These are phyloP conservation scores for Suillus subluteus DNA, from an alignment of 768 basidiomycete species.

Conservation along the genomic window DNA sequence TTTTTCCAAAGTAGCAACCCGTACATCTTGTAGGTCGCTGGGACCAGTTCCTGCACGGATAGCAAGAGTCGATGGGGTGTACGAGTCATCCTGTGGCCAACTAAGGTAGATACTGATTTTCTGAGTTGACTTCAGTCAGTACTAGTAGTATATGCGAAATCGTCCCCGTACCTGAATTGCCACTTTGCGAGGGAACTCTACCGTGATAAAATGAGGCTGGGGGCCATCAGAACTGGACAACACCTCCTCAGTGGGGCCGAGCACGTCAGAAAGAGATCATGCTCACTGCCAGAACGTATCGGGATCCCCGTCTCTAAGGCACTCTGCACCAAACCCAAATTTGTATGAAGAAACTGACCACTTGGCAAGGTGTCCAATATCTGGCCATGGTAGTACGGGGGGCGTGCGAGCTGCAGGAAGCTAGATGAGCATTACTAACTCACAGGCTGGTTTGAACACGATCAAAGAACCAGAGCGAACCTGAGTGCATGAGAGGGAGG, in stretches of 20 bases:
- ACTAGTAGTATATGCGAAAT: slow-evolving; percentile 5
- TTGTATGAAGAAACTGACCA: slow-evolving; percentile 98
- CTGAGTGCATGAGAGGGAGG: slow-evolving; percentile 41
- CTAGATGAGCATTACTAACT: background rate
- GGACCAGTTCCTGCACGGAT: slow-evolving; percentile 91
- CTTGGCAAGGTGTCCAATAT: slow-evolving; percentile 85
- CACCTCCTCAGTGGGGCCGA: slow-evolving; percentile 8
- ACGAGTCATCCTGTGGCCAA: slow-evolving; percentile 89
- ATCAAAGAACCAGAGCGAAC: slow-evolving; percentile 26
- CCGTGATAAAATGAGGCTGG: slow-evolving; percentile 94
- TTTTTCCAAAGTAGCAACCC: slow-evolving; percentile 81
- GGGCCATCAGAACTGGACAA: slow-evolving; percentile 82
- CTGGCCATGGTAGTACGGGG: slow-evolving; percentile 70
- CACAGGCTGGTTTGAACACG: slow-evolving; percentile 3
- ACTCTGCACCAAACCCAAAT: slow-evolving; percentile 95
- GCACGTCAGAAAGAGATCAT: background rate
- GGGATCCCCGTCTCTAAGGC: slow-evolving; percentile 84
- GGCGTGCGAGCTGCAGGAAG: slow-evolving; percentile 39
- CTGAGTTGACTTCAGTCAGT: slow-evolving; percentile 42
- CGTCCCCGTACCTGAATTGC: slow-evolving; percentile 71
- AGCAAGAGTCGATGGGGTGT: slow-evolving; percentile 90
- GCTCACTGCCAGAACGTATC: slow-evolving; percentile 98
- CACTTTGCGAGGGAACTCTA: slow-evolving; percentile 91
- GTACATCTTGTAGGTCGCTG: slow-evolving; percentile 91
- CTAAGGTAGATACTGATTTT: slow-evolving; percentile 87